Percentiles rank a stretch among this genome's conserved stretches.
These are phyloP conservation scores for Microthlaspi erraticum DNA, from an alignment of 345 rosid species.

Conservation along the genomic window DNA sequence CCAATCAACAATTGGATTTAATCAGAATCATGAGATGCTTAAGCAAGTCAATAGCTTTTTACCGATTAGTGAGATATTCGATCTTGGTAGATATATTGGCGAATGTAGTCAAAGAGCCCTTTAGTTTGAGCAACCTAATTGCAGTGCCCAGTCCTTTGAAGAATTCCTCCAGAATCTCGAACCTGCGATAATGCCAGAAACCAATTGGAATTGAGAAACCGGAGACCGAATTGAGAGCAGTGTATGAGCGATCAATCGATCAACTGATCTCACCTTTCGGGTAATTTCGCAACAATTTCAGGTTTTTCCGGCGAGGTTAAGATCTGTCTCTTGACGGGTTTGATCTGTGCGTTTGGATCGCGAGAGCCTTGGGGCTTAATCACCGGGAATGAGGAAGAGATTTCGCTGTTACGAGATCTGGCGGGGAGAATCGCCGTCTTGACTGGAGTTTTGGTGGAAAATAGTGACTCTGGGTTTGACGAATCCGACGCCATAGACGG, in stretches of 20 bases:
- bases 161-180: conserved; percentile 57
- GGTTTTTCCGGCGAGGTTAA: conserved; percentile 40
- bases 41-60: conserved; percentile 7
- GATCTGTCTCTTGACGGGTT: conserved; percentile 55
- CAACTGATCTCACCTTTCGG: conserved; percentile 49
- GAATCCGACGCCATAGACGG: conserved; percentile 13
- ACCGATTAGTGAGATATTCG: conserved; percentile 79
- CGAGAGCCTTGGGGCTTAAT: conserved; percentile 15
- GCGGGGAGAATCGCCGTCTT: conserved; percentile 41
- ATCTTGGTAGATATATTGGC: conserved; percentile 64
- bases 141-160: conserved; percentile 70
- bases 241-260: not conserved
- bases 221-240: not conserved
- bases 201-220: not conserved
- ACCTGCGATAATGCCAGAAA: conserved; percentile 44
- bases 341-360: conserved; percentile 30
- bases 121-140: conserved; percentile 60
- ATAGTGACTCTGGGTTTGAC: conserved; percentile 24
- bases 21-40: not conserved
- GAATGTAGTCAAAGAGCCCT: conserved; percentile 61
- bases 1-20: not conserved
- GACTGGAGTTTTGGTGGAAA: conserved; percentile 56
- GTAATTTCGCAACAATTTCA: conserved; percentile 36
- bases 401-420: conserved; percentile 51
- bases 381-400: conserved; percentile 35